These are phyloP conservation scores for Gliomastix tumulicola DNA, from an alignment of 2,329 filamentous ascomycete genomes.

Conservation along the genomic window DNA sequence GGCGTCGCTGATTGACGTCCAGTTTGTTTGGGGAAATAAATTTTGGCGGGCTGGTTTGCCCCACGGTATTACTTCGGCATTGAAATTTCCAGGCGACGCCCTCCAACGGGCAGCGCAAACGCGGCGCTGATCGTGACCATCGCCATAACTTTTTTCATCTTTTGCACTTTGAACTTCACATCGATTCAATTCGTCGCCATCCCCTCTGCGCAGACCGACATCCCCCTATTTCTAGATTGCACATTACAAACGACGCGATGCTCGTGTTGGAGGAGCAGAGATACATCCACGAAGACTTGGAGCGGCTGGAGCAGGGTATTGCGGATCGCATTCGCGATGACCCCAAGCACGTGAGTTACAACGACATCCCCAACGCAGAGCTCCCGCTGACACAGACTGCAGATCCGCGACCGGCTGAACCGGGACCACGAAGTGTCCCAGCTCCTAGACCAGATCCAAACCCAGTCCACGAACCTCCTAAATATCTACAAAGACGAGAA, in stretches of 20 bases:
- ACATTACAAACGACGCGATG: constrained; percentile 39
- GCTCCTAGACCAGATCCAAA: constrained; percentile 80
- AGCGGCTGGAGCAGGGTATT: constrained; percentile 90
- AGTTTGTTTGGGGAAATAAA: too few species aligned
- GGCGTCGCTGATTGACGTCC: too few species aligned
- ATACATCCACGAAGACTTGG: constrained; percentile 91
- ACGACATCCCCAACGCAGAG: too few species aligned
- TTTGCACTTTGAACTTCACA: background rate
- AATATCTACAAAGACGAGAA: constrained; percentile 78
- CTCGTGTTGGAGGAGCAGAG: constrained; percentile 89
- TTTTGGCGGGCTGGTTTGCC: too few species aligned
- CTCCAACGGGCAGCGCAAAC: too few species aligned
- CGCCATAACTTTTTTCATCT: background rate
- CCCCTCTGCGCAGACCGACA: too few species aligned
- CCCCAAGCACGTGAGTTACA: constrained; percentile 68
- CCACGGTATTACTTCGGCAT: too few species aligned
- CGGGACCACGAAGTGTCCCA: constrained; percentile 88
- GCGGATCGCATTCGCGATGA: constrained; percentile 85
- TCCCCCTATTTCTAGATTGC: too few species aligned
- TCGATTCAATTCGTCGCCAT: background rate
- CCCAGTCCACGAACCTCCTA: constrained; percentile 73
- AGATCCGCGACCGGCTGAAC: constrained; percentile 85
- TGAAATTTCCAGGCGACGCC: too few species aligned
- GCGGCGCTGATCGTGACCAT: background rate
- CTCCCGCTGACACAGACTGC: constrained; percentile 11